phyloP scores from a whole-genome alignment of 495 filamentous ascomycete genomes.

The Xylaria curta region DNA sequence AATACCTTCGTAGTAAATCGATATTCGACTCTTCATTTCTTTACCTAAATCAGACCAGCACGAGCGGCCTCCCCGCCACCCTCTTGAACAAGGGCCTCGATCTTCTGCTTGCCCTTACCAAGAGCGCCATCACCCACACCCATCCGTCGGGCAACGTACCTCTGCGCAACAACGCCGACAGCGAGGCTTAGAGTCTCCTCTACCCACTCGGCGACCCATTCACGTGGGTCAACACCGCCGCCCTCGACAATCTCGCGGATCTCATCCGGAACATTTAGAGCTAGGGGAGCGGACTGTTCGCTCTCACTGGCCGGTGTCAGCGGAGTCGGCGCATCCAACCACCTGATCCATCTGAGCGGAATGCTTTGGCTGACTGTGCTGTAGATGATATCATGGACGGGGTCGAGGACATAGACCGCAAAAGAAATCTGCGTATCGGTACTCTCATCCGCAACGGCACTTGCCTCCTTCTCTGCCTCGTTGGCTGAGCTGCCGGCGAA shows the following conservation, averaged over 20 bases:
- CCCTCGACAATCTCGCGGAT: constrained; percentile 86
- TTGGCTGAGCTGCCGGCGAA: constrained; percentile 62
- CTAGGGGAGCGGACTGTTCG: constrained; percentile 37
- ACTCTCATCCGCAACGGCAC: constrained; percentile 55
- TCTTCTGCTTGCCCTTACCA: constrained; percentile 79
- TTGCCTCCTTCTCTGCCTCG: constrained; percentile 59
- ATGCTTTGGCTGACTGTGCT: constrained; percentile 80
- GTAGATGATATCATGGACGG: constrained; percentile 89
- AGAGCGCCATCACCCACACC: constrained; percentile 87
- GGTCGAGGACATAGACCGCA: constrained; percentile 91
- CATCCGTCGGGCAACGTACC: constrained; percentile 95
- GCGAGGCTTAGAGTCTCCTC: constrained; percentile 84
- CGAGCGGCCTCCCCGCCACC: constrained; percentile 85
- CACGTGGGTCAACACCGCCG: constrained; percentile 91
- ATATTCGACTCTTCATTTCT: neutral
- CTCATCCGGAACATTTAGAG: constrained; percentile 69
- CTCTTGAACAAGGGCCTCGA: constrained; percentile 70
- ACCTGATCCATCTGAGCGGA: constrained; percentile 86
- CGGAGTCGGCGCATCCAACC: constrained; percentile 81
- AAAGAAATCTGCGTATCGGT: constrained; percentile 72
- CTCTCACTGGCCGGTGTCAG: constrained; percentile 54
- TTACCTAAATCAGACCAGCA: constrained; percentile 57
- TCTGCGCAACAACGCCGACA: constrained; percentile 88
- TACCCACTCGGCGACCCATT: constrained; percentile 98
- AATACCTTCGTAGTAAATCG: neutral